Conservation (phyloP, 352 stramenopile genomes). For the Phytopythium mirpurense region DNA sequence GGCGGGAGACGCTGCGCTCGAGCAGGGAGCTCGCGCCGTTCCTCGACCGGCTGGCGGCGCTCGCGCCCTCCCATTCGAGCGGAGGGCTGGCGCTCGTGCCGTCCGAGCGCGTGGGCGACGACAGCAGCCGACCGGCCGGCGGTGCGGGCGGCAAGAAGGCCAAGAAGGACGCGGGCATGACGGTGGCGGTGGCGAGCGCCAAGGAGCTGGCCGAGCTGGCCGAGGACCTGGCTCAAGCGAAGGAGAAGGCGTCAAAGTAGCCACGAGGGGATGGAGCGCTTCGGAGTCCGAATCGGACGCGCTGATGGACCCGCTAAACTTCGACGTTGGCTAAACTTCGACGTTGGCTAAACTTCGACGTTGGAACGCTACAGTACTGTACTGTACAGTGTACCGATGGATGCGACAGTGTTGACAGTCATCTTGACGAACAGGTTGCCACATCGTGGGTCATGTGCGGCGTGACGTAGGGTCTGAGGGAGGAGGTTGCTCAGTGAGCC, state of each 20-base stretch:
- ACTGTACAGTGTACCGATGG: too few relatives aligned
- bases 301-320: too few relatives aligned
- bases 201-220: neutral
- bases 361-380: too few relatives aligned
- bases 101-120: constrained; percentile 18
- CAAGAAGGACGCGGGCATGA: constrained; percentile 10
- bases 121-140: neutral
- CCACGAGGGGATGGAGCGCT: too few relatives aligned
- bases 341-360: too few relatives aligned
- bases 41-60: constrained; percentile 23
- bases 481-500: too few relatives aligned
- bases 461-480: too few relatives aligned
- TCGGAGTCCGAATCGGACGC: too few relatives aligned
- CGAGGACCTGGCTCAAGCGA: neutral
- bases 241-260: neutral
- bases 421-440: too few relatives aligned
- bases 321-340: too few relatives aligned
- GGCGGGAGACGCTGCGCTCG: constrained; percentile 54
- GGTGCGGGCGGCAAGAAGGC: constrained; percentile 6
- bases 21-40: constrained; percentile 71
- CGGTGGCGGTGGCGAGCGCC: constrained; percentile 4
- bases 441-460: too few relatives aligned
- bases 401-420: too few relatives aligned
- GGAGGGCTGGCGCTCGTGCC: constrained; percentile 27
- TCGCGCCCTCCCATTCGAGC: constrained; percentile 11